phyloP scores from a whole-genome alignment of 371 early-diverging fungal genomes.

The Zopfochytrium polystomum region DNA sequence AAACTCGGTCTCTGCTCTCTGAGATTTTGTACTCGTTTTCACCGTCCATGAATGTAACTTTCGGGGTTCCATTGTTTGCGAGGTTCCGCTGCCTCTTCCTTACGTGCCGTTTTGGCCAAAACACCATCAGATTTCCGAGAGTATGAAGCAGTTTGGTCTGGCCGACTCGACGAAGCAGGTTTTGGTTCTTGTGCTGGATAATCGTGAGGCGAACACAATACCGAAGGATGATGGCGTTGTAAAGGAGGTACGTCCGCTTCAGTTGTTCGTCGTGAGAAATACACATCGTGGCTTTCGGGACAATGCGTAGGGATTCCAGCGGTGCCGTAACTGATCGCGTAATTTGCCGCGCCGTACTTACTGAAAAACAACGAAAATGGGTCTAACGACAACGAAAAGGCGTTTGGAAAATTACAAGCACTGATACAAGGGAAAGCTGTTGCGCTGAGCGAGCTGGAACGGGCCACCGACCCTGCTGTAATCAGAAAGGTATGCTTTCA shows the following conservation, averaged over 20 bases:
- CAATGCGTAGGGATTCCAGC: too few relatives aligned
- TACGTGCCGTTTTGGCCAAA: not conserved
- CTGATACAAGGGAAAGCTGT: too few relatives aligned
- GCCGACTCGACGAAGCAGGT: slow-evolving; percentile 20
- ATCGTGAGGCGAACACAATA: not conserved
- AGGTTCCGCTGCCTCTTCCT: not conserved
- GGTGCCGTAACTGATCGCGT: too few relatives aligned
- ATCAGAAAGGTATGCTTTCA: too few relatives aligned
- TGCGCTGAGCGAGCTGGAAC: too few relatives aligned
- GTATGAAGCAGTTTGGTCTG: slow-evolving; percentile 34
- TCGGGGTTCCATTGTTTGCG: not conserved
- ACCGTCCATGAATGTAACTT: slow-evolving; percentile 28
- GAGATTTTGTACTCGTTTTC: slow-evolving; percentile 40
- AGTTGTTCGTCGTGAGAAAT: too few relatives aligned
- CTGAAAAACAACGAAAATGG: too few relatives aligned
- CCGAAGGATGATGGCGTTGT: not conserved
- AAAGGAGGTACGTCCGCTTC: not conserved
- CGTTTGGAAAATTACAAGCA: too few relatives aligned
- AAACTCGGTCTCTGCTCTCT: slow-evolving; percentile 35
- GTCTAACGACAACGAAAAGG: too few relatives aligned
- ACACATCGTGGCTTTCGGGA: too few relatives aligned
- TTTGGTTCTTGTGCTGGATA: slow-evolving; percentile 12
- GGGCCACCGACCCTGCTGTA: too few relatives aligned
- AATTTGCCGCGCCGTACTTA: too few relatives aligned
- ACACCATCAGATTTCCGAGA: slow-evolving; percentile 25